Base-by-base conservation (phyloP, 1,139 yeast genomes). In the Yamadazyma blattariae region DNA sequence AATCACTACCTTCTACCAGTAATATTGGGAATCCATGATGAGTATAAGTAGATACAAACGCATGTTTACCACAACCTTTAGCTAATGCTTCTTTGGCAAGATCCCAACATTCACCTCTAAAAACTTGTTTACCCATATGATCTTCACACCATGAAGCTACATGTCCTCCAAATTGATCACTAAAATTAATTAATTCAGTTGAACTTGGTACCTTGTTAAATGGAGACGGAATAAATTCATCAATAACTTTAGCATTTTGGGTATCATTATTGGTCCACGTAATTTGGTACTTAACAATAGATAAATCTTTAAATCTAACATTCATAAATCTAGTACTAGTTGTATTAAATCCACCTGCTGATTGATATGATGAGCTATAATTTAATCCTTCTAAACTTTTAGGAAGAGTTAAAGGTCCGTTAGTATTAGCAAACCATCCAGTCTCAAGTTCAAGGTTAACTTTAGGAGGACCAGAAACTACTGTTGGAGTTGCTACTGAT, bases 51-150 rank as follows among this genome's bases (percentile, higher is more conserved):
- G 83, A 72, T 1, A 73, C 70, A 59, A 82, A 70, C 0, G 88
- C 88, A 47, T 72, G 74, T 16, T 74, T 77, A 0, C 82, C 82
- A 45, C 84, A 77, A 0, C 81, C 79, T 39, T 74, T 70, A 33
- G 63, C 59, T 26, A 82, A 61, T 0, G 88, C 87, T 36, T 78
- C 77, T 35, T 71, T 71, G 1, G 88, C 90, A 40, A 83, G 65
- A 28, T 85, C 84, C 90, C 90, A 83, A 57, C 92, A 83, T 51
- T 83, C 90, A 8, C 92, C 92, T 34, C 74, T 59, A 2, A 86
- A 87, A 7, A 83, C 84, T 36, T 66, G 67, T 31, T 66, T 64
- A 2, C 83, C 84, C 31, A 61, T 50, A 29, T 68, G 67, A 27
- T 70, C 70, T 47, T 80, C 83, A 46, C 78, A 67, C 86, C 87